Evolutionary conservation across 257 asterid species (phyloP).

Genomic region (Scutellaria baicalensis): DNA sequence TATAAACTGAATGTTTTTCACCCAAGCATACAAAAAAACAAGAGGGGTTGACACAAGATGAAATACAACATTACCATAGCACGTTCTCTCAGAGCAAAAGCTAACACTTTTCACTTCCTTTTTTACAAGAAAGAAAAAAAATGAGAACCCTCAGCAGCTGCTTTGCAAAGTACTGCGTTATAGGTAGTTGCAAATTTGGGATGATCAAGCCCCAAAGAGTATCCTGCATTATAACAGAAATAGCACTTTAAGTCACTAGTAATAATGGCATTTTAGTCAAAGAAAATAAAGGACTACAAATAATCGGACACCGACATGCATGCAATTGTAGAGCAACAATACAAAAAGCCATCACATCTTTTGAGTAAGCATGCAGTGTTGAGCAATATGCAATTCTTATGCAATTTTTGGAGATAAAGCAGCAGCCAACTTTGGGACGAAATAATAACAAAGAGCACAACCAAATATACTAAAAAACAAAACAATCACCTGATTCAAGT

Average conservation of each 20-base stretch:
- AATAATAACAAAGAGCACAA: background rate
- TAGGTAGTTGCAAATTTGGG: background rate
- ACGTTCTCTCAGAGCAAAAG: background rate
- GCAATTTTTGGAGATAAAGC: background rate
- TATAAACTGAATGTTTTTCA: background rate
- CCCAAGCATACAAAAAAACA: background rate
- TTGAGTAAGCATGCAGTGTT: background rate
- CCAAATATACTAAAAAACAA: no score
- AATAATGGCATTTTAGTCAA: background rate
- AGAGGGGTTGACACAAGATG: background rate
- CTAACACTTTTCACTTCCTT: background rate
- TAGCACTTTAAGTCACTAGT: background rate
- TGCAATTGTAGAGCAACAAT: background rate
- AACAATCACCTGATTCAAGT: background rate
- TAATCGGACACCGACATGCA: background rate
- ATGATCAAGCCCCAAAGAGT: background rate
- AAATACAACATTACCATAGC: conserved; percentile 31
- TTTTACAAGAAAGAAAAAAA: background rate
- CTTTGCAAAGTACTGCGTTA: background rate
- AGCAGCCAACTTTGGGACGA: background rate
- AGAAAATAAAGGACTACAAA: background rate
- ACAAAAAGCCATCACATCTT: background rate
- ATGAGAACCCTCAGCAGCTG: conserved; percentile 7
- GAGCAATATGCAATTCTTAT: no score
- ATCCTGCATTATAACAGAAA: conserved; percentile 21